Conservation (phyloP, 1,139 yeast genomes). For the Yamadazyma diddensiae region DNA sequence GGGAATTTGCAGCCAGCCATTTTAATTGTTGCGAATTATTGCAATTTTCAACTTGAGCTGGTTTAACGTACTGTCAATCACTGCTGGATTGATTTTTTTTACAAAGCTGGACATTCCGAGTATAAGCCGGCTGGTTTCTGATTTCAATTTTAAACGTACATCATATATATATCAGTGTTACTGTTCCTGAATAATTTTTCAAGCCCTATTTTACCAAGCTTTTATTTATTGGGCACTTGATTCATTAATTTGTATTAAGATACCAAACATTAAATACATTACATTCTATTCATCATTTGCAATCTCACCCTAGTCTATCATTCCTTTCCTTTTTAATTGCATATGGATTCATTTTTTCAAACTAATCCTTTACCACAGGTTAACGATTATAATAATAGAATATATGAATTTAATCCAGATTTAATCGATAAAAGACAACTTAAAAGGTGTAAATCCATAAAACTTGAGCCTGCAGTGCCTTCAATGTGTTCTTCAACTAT, state of each 20-base stretch:
- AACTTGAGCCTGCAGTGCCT: constrained; percentile 2
- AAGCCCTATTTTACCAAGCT: not conserved
- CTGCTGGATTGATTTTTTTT: constrained; percentile 4
- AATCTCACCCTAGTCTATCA: constrained; percentile 30
- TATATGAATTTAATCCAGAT: constrained; percentile 22
- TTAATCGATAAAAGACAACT: constrained; percentile 5
- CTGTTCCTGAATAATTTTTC: constrained; percentile 7
- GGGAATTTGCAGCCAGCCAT: constrained; percentile 9
- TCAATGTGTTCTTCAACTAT: constrained; percentile 4
- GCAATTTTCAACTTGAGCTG: too few species aligned
- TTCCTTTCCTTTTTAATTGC: constrained; percentile 9
- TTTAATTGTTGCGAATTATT: constrained; percentile 7
- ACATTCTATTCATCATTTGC: not conserved
- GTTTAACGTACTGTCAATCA: too few species aligned
- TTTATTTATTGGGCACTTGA: not conserved
- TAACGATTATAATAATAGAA: constrained; percentile 19
- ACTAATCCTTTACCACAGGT: constrained; percentile 27
- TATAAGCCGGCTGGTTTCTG: constrained; percentile 7
- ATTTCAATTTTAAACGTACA: constrained; percentile 4
- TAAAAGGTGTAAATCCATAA: constrained; percentile 16
- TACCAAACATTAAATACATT: not conserved
- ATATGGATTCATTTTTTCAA: constrained; percentile 10
- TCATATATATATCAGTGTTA: constrained; percentile 5
- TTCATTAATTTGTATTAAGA: not conserved
- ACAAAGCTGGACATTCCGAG: constrained; percentile 2